These are phyloP conservation scores for Thamnidium elegans DNA, from an alignment of 192 early-diverging fungal genomes.

Conservation along the genomic window DNA sequence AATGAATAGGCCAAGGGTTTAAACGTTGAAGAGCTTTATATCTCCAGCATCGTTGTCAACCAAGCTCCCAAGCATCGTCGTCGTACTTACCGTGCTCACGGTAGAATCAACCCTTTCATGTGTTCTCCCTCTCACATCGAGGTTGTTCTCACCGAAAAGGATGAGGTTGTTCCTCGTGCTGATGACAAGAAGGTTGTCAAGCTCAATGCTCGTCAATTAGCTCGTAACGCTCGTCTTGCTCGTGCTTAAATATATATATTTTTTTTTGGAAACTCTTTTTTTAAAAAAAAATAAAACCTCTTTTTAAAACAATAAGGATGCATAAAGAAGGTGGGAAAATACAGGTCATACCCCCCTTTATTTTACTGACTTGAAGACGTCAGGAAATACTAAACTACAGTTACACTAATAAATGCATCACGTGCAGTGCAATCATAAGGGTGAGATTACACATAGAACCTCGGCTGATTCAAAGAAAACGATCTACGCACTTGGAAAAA, in stretches of 20 bases:
- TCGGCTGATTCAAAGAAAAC: too few relatives aligned
- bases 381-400: too few relatives aligned
- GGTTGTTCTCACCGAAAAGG: constrained; percentile 89
- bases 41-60: constrained; percentile 97
- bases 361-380: too few relatives aligned
- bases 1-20: constrained; percentile 88
- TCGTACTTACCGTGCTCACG: constrained; percentile 98
- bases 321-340: too few relatives aligned
- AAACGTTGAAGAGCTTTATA: constrained; percentile 79
- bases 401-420: too few relatives aligned
- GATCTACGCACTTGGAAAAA: too few relatives aligned
- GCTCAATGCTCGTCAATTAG: constrained; percentile 56
- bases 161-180: constrained; percentile 73
- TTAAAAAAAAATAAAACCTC: background rate
- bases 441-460: too few relatives aligned
- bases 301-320: too few relatives aligned
- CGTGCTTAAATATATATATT: constrained; percentile 28
- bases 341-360: too few relatives aligned
- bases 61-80: constrained; percentile 96
- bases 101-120: constrained; percentile 94
- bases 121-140: constrained; percentile 95
- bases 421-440: too few relatives aligned
- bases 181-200: constrained; percentile 50
- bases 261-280: background rate
- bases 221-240: constrained; percentile 45